Conservation (phyloP, 2,329 filamentous ascomycete species). For the Ophiobolus disseminans region DNA sequence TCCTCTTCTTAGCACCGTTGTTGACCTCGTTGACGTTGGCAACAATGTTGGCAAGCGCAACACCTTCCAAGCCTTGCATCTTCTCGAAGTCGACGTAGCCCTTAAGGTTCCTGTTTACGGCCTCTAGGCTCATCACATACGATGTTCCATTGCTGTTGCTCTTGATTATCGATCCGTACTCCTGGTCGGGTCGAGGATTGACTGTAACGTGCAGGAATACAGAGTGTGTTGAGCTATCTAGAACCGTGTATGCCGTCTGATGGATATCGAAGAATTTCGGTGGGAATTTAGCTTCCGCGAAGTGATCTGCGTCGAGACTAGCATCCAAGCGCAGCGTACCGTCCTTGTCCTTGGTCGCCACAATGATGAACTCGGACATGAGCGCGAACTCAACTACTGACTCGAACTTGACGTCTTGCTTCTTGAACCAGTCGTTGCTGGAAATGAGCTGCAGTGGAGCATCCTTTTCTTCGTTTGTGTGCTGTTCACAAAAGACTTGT, state of each 20-base stretch:
- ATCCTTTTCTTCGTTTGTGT: constrained; percentile 66
- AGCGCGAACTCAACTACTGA: constrained; percentile 87
- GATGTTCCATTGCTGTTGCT: constrained; percentile 98
- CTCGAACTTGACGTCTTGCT: constrained; percentile 67
- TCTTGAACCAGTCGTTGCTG: constrained; percentile 80
- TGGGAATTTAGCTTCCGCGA: constrained; percentile 86
- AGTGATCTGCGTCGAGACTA: constrained; percentile 83
- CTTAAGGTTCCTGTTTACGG: constrained; percentile 78
- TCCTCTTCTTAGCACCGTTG: constrained; percentile 72
- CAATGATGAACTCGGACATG: constrained; percentile 96
- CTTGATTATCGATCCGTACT: constrained; percentile 90
- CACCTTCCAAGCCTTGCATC: constrained; percentile 88
- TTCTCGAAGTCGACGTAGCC: constrained; percentile 97
- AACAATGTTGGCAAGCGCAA: constrained; percentile 85
- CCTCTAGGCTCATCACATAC: constrained; percentile 82
- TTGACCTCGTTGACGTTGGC: constrained; percentile 72
- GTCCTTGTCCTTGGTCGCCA: constrained; percentile 73
- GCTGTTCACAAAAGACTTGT: constrained; percentile 70
- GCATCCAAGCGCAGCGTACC: constrained; percentile 77
- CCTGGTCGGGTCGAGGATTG: constrained; percentile 67
- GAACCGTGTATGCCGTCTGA: constrained; percentile 85
- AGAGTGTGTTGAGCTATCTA: constrained; percentile 93
- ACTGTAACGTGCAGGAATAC: constrained; percentile 93
- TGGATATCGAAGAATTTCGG: constrained; percentile 80
- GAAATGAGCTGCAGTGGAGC: constrained; percentile 74